phyloP scores from a whole-genome alignment of 345 rosid genomes.

The Citrus australasica region DNA sequence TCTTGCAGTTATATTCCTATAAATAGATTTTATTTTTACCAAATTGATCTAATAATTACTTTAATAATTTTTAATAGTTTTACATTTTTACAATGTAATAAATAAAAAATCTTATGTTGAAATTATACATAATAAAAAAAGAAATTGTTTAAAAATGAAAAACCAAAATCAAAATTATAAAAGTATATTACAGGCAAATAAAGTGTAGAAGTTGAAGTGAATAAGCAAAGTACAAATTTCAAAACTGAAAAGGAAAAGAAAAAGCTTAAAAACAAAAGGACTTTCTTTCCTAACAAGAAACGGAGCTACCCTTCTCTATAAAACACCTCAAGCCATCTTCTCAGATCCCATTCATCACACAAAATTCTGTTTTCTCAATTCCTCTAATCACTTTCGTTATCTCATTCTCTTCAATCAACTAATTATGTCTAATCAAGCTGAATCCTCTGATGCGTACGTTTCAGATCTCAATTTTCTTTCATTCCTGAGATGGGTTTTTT shows the following conservation, averaged over 20 bases:
- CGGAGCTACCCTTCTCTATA: conserved; percentile 15
- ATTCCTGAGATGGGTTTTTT: not conserved
- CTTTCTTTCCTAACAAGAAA: conserved; percentile 68
- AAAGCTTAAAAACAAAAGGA: not conserved
- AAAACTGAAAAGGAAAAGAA: not conserved
- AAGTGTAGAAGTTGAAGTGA: not conserved
- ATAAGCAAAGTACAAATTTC: not conserved
- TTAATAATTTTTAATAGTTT: too few relatives aligned
- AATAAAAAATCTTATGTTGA: too few relatives aligned
- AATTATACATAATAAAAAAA: too few relatives aligned
- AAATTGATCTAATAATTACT: too few relatives aligned
- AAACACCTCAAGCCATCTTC: conserved; percentile 6
- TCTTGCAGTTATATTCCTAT: too few relatives aligned
- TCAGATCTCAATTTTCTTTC: conserved; percentile 33
- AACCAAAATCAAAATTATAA: too few relatives aligned
- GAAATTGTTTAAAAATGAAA: too few relatives aligned
- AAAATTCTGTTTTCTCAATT: not conserved
- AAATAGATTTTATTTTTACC: too few relatives aligned
- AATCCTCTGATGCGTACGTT: conserved; percentile 85
- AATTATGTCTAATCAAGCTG: conserved; percentile 68
- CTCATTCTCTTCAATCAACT: not conserved
- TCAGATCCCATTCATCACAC: conserved; percentile 19
- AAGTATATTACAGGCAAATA: too few relatives aligned
- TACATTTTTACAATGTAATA: too few relatives aligned
- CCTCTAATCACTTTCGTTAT: not conserved